Evolutionary conservation across 2,329 filamentous ascomycete genomes (phyloP).

Genomic region (Fusarium pseudocircinatum): DNA sequence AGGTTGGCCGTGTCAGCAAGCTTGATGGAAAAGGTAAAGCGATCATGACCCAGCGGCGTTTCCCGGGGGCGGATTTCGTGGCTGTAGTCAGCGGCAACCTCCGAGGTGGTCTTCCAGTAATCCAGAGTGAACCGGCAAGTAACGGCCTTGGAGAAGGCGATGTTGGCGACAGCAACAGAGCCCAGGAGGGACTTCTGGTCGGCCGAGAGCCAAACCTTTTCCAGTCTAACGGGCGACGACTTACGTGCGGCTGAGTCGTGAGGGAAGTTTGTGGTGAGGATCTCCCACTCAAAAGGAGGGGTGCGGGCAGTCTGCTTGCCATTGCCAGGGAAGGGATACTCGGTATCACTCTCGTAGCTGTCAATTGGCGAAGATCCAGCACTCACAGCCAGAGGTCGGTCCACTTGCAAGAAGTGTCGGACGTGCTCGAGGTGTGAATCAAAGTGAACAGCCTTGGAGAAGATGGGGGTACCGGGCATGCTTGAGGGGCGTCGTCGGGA

Average conservation of each 20-base stretch:
- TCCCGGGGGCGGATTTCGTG: constrained; percentile 78
- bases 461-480: constrained; percentile 97
- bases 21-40: constrained; percentile 95
- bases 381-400: constrained; percentile 94
- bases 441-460: constrained; percentile 97
- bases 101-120: constrained; percentile 98
- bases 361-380: constrained; percentile 93
- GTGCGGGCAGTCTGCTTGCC: constrained; percentile 50
- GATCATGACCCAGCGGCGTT: constrained; percentile 75
- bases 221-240: constrained; percentile 77
- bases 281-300: constrained; percentile 83
- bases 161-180: constrained; percentile 83
- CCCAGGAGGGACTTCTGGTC: constrained; percentile 91
- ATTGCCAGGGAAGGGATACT: constrained; percentile 82
- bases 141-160: constrained; percentile 89
- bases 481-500: constrained; percentile 88
- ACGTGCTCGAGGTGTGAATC: constrained; percentile 97
- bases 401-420: constrained; percentile 92
- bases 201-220: constrained; percentile 84
- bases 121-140: constrained; percentile 96
- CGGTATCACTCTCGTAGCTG: constrained; percentile 83
- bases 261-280: constrained; percentile 86
- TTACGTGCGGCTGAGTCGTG: constrained; percentile 62
- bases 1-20: constrained; percentile 90
- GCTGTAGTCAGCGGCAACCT: constrained; percentile 88